phyloP scores from a whole-genome alignment of 352 stramenopile species.

The Phytophthora quininea region DNA sequence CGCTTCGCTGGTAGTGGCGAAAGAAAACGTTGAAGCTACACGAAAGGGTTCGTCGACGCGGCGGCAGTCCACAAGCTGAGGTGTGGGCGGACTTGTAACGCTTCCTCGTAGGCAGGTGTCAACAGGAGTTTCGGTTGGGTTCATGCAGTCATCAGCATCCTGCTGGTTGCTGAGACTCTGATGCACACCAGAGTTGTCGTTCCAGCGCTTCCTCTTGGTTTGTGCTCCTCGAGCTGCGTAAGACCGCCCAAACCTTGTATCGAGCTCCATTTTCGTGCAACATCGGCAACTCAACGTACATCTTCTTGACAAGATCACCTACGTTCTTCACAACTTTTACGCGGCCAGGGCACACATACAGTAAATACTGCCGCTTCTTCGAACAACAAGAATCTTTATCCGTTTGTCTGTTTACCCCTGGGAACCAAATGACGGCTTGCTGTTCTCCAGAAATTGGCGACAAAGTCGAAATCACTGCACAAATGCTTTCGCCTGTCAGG shows the following conservation, averaged over 20 bases:
- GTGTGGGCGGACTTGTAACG: not conserved
- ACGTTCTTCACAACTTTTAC: constrained; percentile 74
- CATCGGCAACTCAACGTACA: constrained; percentile 53
- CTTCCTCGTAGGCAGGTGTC: not conserved
- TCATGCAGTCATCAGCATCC: not conserved
- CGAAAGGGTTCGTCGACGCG: too few relatives aligned
- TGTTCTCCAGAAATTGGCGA: constrained; percentile 9
- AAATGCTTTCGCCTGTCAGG: constrained; percentile 28
- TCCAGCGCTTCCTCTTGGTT: constrained; percentile 24
- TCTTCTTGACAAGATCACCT: constrained; percentile 50
- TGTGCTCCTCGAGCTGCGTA: constrained; percentile 3
- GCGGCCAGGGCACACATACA: constrained; percentile 68
- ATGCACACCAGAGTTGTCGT: not conserved
- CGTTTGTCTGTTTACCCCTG: constrained; percentile 3
- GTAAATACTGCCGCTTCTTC: constrained; percentile 42
- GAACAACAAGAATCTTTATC: not conserved
- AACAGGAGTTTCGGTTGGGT: not conserved
- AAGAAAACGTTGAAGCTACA: too few relatives aligned
- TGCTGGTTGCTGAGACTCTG: constrained; percentile 6
- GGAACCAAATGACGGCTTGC: constrained; percentile 56
- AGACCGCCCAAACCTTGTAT: constrained; percentile 54
- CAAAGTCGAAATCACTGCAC: constrained; percentile 40
- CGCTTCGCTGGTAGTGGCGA: too few relatives aligned
- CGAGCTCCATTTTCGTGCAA: constrained; percentile 24
- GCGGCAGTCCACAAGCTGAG: too few relatives aligned